A percentile compares a stretch with the other conserved stretches of the same genome.
These are phyloP conservation scores for Triangularia setosa DNA, from an alignment of 2,329 filamentous ascomycete species.

Conservation along the genomic window DNA sequence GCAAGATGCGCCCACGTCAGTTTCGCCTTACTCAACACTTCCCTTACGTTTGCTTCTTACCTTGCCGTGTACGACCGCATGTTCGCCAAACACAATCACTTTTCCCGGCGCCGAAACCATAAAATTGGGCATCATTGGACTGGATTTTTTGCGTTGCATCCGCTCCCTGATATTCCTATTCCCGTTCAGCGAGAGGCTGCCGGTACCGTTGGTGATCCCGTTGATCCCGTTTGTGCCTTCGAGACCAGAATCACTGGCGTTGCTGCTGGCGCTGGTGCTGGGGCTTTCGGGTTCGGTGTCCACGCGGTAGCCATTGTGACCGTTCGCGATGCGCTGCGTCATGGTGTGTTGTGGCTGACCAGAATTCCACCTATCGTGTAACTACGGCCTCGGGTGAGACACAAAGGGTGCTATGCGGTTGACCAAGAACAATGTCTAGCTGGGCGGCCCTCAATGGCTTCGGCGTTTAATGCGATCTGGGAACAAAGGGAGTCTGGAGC, in stretches of 20 bases:
- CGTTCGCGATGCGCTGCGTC: slow-evolving; percentile 18
- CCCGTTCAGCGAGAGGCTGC: slow-evolving; percentile 29
- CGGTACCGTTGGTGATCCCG: slow-evolving; percentile 29
- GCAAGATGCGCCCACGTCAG: slow-evolving; percentile 15
- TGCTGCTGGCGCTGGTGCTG: background rate
- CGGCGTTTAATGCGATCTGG: background rate
- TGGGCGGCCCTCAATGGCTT: slow-evolving; percentile 1
- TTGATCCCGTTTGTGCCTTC: slow-evolving; percentile 23
- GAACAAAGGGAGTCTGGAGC: slow-evolving; percentile 8
- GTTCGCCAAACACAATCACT: slow-evolving; percentile 96
- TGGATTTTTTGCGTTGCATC: slow-evolving; percentile 54
- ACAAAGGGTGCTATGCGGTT: slow-evolving; percentile 1
- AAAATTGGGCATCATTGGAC: slow-evolving; percentile 77
- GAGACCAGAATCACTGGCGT: slow-evolving; percentile 5
- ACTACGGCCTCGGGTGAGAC: background rate
- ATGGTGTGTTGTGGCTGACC: slow-evolving; percentile 7
- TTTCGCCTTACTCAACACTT: background rate
- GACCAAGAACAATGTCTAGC: slow-evolving; percentile 16
- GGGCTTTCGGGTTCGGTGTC: slow-evolving; percentile 2
- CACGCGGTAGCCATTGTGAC: slow-evolving; percentile 10
- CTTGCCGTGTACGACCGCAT: slow-evolving; percentile 97
- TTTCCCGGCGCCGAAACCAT: slow-evolving; percentile 98
- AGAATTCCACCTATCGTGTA: background rate
- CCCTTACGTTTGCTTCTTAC: slow-evolving; percentile 40
- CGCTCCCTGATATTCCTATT: slow-evolving; percentile 31